Evolutionary conservation across 345 rosid genomes (phyloP), one percentile per base, ranked within the genome.

Genomic region (Adansonia digitata): DNA sequence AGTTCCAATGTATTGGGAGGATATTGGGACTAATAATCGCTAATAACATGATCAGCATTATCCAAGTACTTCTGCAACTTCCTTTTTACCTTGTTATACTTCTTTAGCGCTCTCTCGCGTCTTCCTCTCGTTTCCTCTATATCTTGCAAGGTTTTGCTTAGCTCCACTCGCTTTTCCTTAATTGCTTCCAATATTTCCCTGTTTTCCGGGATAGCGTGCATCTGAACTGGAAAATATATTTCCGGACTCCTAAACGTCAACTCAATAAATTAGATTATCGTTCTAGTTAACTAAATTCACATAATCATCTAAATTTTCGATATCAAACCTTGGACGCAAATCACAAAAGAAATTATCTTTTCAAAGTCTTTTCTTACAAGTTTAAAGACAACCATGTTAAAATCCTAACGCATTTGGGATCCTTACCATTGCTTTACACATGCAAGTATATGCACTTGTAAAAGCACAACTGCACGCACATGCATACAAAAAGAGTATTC

Each of bases 211-310:
- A 53, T 77, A 29, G 17, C 27, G 4, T 52, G 57, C n/a, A 6
- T 27, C 34, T 60, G 80, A 26, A 81, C 85, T 1, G 84, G 89
- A 67, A 88, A 88, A 74, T 83, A 77, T 20, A 88, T 77, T 11
- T 70, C 80, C 0, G 88, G 86, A 46, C 63, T 64, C 86, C 91
- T 84, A 76, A 49, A 78, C 18, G 29, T 17, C 11, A 31, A 15
- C 65, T 29, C 39, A 0, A 60, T 31, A 7, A 60, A 60, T 60
- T 7, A 60, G 65, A 29, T 14, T n/a, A 48, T 11, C 14, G 49
- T 48, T 14, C 1, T 48, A 15, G 3, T 45, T 14, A 4, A 48
- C n/a, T 22, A 22, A 55, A 55, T 22, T 9, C n/a, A 17, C 26
- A 22, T 9, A 22, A 9, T 0, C 60, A 55, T 2, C 9, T 29